Percentiles rank a stretch among this genome's conserved stretches.
Conservation (phyloP, 1,284 basidiomycete genomes). For the Puccinia hordei region DNA sequence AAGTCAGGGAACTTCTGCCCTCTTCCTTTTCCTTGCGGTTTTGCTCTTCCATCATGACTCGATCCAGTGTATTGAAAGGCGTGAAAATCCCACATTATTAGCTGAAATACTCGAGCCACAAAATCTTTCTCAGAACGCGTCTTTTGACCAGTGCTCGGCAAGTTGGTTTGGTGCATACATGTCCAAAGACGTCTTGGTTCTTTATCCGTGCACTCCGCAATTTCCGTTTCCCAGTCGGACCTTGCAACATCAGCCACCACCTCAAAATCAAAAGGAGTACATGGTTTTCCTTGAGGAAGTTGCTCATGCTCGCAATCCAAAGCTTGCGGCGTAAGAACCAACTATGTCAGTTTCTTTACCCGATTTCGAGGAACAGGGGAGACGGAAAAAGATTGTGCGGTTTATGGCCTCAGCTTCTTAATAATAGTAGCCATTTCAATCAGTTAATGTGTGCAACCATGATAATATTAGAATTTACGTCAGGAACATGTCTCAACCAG, state of each 20-base stretch:
- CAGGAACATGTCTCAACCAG: no score
- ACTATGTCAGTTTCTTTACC: not conserved
- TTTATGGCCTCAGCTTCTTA: not conserved
- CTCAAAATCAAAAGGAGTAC: constrained; percentile 23
- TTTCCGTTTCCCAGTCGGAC: constrained; percentile 30
- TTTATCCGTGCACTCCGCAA: constrained; percentile 43
- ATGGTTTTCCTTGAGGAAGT: constrained; percentile 13
- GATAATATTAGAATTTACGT: not conserved
- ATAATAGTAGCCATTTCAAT: not conserved
- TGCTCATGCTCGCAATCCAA: constrained; percentile 7
- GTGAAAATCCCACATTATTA: not conserved
- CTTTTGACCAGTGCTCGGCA: constrained; percentile 33
- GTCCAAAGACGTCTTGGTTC: constrained; percentile 24
- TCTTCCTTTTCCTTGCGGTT: not conserved
- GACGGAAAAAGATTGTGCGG: no score
- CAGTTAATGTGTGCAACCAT: not conserved
- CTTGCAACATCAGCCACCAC: constrained; percentile 14
- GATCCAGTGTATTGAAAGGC: not conserved
- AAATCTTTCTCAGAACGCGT: not conserved
- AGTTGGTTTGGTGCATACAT: constrained; percentile 42
- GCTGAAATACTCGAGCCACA: constrained; percentile 14
- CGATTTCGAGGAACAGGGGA: no score
- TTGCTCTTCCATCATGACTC: not conserved
- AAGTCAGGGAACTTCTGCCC: constrained; percentile 29
- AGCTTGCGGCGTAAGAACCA: not conserved